Evolutionary conservation across 108 stramenopile species (phyloP).

Genomic region (Discostella pseudostelligera): DNA sequence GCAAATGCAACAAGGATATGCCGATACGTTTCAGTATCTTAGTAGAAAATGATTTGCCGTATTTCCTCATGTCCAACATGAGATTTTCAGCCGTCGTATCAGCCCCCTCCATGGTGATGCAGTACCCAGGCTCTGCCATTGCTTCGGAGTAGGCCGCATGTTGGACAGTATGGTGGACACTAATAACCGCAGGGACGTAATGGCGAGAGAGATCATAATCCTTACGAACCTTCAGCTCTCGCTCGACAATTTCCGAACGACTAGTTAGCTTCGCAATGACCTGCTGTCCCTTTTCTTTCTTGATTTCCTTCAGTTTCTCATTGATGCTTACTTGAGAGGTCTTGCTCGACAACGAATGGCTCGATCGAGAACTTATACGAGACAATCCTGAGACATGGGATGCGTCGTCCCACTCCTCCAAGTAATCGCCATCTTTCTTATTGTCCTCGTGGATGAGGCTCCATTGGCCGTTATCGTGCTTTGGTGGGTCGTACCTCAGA

Average conservation of each 20-base stretch:
- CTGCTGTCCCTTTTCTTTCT: constrained; percentile 83
- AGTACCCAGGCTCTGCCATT: constrained; percentile 88
- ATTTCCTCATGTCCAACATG: constrained; percentile 79
- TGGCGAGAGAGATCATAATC: constrained; percentile 83
- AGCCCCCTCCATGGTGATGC: constrained; percentile 89
- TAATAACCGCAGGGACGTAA: constrained; percentile 84
- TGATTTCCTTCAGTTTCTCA: constrained; percentile 72
- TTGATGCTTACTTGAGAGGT: constrained; percentile 73
- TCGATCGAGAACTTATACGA: constrained; percentile 66
- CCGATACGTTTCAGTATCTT: constrained; percentile 84
- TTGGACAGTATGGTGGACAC: constrained; percentile 88
- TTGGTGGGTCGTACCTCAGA: constrained; percentile 73
- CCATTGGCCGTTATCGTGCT: constrained; percentile 57
- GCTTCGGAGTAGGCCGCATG: constrained; percentile 88
- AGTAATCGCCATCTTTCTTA: constrained; percentile 67
- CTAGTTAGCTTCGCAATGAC: constrained; percentile 87
- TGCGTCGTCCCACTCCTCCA: constrained; percentile 80
- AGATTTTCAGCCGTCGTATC: constrained; percentile 88
- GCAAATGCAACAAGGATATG: constrained; percentile 80
- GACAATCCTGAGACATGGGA: constrained; percentile 74
- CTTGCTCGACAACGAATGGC: constrained; percentile 53
- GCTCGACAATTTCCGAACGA: constrained; percentile 80
- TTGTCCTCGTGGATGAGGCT: constrained; percentile 77
- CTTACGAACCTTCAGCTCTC: constrained; percentile 81
- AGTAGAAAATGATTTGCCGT: constrained; percentile 67